Evolutionary conservation across 441 rosid species (phyloP).

Genomic region (Pelargonium myrrhifolium): DNA sequence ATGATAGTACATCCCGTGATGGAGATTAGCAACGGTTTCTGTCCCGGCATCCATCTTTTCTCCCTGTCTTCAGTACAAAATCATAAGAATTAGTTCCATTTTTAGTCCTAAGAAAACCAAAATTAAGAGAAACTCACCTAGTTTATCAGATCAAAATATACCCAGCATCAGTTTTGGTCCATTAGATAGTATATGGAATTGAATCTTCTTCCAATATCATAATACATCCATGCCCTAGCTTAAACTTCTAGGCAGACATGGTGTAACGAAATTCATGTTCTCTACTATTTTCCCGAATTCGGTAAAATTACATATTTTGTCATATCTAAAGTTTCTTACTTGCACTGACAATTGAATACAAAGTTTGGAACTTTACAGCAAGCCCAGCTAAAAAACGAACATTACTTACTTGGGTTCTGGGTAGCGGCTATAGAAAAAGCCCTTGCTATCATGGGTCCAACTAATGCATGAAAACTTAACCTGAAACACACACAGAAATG

Average conservation of each 20-base stretch:
- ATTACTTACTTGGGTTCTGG: conserved; percentile 72
- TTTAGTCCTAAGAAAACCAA: neutral
- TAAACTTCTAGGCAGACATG: too few relatives aligned
- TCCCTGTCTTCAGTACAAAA: conserved; percentile 48
- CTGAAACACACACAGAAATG: conserved; percentile 28
- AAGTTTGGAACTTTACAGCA: neutral
- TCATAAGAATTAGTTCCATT: neutral
- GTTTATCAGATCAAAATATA: neutral
- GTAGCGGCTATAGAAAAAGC: conserved; percentile 86
- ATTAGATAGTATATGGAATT: neutral
- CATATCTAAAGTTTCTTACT: too few relatives aligned
- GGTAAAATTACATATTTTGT: too few relatives aligned
- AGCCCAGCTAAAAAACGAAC: neutral
- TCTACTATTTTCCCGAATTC: too few relatives aligned
- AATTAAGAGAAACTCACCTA: neutral
- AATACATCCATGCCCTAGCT: too few relatives aligned
- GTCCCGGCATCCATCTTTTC: conserved; percentile 82
- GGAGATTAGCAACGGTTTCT: conserved; percentile 68
- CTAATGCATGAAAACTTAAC: conserved; percentile 62
- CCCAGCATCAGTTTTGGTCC: neutral
- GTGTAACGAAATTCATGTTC: too few relatives aligned
- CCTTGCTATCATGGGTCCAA: conserved; percentile 83
- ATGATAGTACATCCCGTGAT: conserved; percentile 75
- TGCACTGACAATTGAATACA: neutral
- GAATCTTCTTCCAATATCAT: neutral